Evolutionary conservation across 371 early-diverging fungal genomes (phyloP).

Genomic region (Mucor velutinosus): DNA sequence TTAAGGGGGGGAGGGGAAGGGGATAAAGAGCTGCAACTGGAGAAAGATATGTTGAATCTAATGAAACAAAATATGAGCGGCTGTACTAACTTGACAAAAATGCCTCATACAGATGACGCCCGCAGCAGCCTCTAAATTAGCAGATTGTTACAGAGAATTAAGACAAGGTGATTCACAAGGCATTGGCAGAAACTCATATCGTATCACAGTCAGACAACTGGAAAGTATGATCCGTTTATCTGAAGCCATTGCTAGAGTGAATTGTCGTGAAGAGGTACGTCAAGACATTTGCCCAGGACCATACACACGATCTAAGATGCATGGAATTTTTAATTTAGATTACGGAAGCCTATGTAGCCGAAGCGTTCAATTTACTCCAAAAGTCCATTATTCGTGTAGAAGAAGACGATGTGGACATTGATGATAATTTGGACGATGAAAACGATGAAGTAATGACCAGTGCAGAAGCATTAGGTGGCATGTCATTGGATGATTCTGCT

Average conservation of each 20-base stretch:
- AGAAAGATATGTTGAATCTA: too few species aligned
- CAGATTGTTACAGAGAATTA: slow-evolving; percentile 89
- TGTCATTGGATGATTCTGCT: slow-evolving; percentile 21
- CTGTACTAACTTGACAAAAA: slow-evolving; percentile 5
- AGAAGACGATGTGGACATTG: slow-evolving; percentile 83
- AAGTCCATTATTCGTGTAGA: slow-evolving; percentile 94
- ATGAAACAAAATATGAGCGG: background rate
- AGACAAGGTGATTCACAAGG: slow-evolving; percentile 89
- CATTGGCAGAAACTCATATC: slow-evolving; percentile 78
- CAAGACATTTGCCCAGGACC: background rate
- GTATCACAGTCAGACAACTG: slow-evolving; percentile 98
- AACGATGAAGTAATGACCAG: slow-evolving; percentile 37
- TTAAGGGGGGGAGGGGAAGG: background rate
- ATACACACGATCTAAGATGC: background rate
- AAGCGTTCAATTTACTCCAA: slow-evolving; percentile 90
- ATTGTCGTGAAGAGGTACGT: slow-evolving; percentile 74
- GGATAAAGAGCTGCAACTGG: background rate
- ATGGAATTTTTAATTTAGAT: slow-evolving; percentile 47
- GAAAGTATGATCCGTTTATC: slow-evolving; percentile 97
- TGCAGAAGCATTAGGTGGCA: slow-evolving; percentile 42
- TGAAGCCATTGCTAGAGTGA: slow-evolving; percentile 96
- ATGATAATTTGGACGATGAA: slow-evolving; percentile 46
- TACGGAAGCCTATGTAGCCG: slow-evolving; percentile 79
- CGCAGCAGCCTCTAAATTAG: slow-evolving; percentile 80
- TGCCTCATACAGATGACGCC: slow-evolving; percentile 61